Evolutionary conservation across 805 yeast species (phyloP).

Genomic region (Saccharomycopsis fibuligera): DNA sequence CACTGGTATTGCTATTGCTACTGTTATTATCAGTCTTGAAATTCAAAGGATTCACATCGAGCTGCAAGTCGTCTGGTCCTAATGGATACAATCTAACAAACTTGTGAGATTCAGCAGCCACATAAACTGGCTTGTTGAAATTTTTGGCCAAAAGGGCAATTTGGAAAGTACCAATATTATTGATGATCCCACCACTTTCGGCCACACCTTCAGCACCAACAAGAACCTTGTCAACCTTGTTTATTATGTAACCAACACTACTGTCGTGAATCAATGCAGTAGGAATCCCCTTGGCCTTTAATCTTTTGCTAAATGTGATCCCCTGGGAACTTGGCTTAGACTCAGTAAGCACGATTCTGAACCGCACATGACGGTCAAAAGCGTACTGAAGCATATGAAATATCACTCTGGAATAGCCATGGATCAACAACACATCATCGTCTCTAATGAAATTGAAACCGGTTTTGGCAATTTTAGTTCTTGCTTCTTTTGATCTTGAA

Average conservation of each 20-base stretch:
- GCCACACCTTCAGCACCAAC: constrained; percentile 99
- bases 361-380: constrained; percentile 62
- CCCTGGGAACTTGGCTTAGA: constrained; percentile 75
- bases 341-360: constrained; percentile 88
- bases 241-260: constrained; percentile 89
- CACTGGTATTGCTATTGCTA: constrained; percentile 25
- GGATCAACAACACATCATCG: constrained; percentile 85
- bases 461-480: constrained; percentile 79
- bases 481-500: constrained; percentile 83
- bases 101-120: constrained; percentile 90
- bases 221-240: constrained; percentile 85
- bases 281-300: constrained; percentile 73
- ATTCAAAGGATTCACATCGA: constrained; percentile 40
- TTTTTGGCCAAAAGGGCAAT: constrained; percentile 88
- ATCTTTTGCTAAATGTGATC: constrained; percentile 56
- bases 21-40: too few species aligned
- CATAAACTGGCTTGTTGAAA: constrained; percentile 89
- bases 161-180: constrained; percentile 91
- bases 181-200: constrained; percentile 96
- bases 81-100: constrained; percentile 94
- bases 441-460: constrained; percentile 89
- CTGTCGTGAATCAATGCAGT: constrained; percentile 84
- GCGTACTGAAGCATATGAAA: constrained; percentile 70
- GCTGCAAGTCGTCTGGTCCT: constrained; percentile 85
- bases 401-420: constrained; percentile 89